These are phyloP conservation scores for Pleurotus giganteus DNA, from an alignment of 768 basidiomycete species.

Conservation along the genomic window DNA sequence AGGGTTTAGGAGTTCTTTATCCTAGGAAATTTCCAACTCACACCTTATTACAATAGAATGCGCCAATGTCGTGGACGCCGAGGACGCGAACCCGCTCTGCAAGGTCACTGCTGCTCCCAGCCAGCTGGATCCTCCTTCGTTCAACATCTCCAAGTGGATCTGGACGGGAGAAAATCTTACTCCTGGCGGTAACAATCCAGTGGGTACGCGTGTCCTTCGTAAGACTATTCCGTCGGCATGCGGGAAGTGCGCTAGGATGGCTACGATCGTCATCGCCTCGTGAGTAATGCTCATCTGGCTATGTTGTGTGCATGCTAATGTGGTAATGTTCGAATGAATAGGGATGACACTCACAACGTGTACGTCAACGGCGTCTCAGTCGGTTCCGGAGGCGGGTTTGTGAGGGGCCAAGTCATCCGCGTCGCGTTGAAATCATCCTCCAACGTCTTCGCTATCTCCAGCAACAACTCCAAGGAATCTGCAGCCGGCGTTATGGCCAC, in stretches of 20 bases:
- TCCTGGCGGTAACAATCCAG: constrained; percentile 12
- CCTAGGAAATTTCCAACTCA: no score
- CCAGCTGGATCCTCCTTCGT: neutral
- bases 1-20: neutral
- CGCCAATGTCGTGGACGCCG: neutral
- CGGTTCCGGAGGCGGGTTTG: neutral
- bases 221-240: constrained; percentile 21
- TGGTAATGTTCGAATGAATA: neutral
- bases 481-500: constrained; percentile 2
- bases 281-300: constrained; percentile 4
- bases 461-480: neutral
- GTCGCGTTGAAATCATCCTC: neutral
- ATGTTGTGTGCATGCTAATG: neutral
- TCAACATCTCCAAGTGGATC: constrained; percentile 17
- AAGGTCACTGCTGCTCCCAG: neutral
- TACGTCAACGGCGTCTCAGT: constrained; percentile 6
- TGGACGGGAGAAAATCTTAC: constrained; percentile 15
- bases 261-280: constrained; percentile 22
- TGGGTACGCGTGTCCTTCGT: constrained; percentile 24
- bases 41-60: neutral
- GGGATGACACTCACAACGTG: neutral
- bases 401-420: neutral
- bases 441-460: constrained; percentile 3
- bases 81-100: neutral
- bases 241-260: constrained; percentile 20